Percentiles rank a stretch among this genome's conserved stretches.
Evolutionary conservation across 2,329 filamentous ascomycete species (phyloP).

Genomic region (Aureobasidium zeae): DNA sequence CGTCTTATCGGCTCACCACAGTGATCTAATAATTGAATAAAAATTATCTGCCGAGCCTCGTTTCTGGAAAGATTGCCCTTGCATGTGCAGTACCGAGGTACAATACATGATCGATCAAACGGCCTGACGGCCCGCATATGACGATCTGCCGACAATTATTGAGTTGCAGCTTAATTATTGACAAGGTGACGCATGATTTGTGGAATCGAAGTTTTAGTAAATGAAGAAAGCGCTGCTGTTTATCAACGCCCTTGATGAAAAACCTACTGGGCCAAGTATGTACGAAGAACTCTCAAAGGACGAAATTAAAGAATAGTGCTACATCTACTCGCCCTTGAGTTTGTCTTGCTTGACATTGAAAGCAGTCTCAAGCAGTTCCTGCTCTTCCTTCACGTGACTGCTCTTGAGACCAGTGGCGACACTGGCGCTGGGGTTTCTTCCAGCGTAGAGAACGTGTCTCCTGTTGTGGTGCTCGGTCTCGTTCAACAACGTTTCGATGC

Average conservation of each 20-base stretch:
- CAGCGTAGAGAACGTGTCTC: constrained; percentile 95
- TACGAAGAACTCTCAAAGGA: constrained; percentile 2
- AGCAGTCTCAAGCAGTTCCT: constrained; percentile 63
- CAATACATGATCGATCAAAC: constrained; percentile 2
- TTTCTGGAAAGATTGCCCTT: background rate
- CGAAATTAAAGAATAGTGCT: background rate
- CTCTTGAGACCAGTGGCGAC: constrained; percentile 90
- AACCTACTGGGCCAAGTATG: constrained; percentile 8
- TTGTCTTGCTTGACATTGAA: constrained; percentile 56
- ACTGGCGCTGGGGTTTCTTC: constrained; percentile 82
- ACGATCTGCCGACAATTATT: background rate
- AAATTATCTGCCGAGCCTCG: constrained; percentile 8
- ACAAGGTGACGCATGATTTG: background rate
- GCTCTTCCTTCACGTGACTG: constrained; percentile 84
- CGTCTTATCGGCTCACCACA: no score
- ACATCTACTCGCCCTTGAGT: constrained; percentile 52
- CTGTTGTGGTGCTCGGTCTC: constrained; percentile 84
- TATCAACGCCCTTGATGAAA: constrained; percentile 9
- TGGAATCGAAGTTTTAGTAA: constrained; percentile 7
- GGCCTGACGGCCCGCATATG: constrained; percentile 1
- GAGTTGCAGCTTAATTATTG: background rate
- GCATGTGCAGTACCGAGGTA: constrained; percentile 12
- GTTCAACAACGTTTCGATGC: constrained; percentile 93
- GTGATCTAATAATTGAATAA: background rate
- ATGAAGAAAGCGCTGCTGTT: constrained; percentile 12